Base-by-base conservation (phyloP, 495 filamentous ascomycete species). In the Trichoderma reesei region DNA sequence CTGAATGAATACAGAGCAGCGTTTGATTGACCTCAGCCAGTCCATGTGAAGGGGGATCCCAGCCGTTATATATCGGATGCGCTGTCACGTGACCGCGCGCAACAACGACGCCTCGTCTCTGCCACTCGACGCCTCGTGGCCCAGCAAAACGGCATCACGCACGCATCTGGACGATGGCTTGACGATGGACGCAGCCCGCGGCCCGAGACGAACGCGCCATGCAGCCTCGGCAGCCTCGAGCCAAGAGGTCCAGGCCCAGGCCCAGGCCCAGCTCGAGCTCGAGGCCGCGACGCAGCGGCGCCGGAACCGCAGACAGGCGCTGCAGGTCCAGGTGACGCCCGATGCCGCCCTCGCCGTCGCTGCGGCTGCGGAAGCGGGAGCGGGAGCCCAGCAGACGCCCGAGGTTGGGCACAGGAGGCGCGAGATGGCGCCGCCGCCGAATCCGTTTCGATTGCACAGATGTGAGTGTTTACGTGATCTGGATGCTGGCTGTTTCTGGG, bases 371-470 rank as follows among this genome's bases (percentile, higher is more conserved):
- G 26, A 1, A 26, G 26, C 26, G 39, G 59, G 36, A 41, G 59
- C 59, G 9, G 44, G 16, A 4, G 59, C 36, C 34, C 51, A 61
- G 9, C 59, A 34, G 36, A 61, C 59, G 59, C 36, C 59, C 16
- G 56, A 41, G 5, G 11, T 38, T 9, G 18, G 59, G 26, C 34
- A 20, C 26, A 31, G 59, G 59, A 38, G 59, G 39, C 39, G 36
- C 18, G n/a, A 34, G 36, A 42, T 42, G 61, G 39, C 18, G 7
- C 61, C 61, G 41, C 61, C 61, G 11, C 61, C 61, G 6, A 41
- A 63, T 34, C 61, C 61, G 5, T 63, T 63, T 16, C 39, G 61
- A 10, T 26, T 63, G 6, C 61, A 63, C n/a, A 20, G 61, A 63
- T 34, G 61, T 63, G 41, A 63, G 61, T 10, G 51, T n/a, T n/a